phyloP scores from a whole-genome alignment of 23 red algal species.

The Gracilaria caudata region DNA sequence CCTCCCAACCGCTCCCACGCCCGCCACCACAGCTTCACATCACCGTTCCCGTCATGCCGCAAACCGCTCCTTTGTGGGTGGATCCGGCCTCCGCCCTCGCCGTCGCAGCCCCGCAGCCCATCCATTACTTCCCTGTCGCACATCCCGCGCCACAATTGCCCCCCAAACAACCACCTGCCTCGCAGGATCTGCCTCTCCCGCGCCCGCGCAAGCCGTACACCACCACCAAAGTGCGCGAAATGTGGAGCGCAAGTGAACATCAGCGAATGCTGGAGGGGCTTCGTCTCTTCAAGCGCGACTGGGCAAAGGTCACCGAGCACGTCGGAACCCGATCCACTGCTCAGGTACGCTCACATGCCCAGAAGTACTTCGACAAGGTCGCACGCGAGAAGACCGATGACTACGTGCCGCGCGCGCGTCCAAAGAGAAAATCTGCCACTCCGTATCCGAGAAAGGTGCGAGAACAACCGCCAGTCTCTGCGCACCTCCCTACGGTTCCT shows the following conservation, averaged over 20 bases:
- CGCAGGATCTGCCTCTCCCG: constrained; percentile 12
- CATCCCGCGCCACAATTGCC: constrained; percentile 9
- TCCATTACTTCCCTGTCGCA: constrained; percentile 29
- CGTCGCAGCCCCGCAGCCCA: constrained; percentile 8
- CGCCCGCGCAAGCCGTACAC: constrained; percentile 91
- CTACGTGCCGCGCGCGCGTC: constrained; percentile 76
- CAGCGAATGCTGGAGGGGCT: constrained; percentile 87
- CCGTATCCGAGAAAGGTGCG: constrained; percentile 70
- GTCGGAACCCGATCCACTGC: constrained; percentile 81
- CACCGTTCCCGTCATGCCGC: constrained; percentile 20
- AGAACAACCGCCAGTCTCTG: neutral
- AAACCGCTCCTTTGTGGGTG: constrained; percentile 15
- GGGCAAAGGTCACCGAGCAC: constrained; percentile 78
- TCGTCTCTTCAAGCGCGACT: constrained; percentile 78
- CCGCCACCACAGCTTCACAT: constrained; percentile 1
- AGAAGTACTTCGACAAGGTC: constrained; percentile 92
- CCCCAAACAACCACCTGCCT: neutral
- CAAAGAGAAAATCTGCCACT: constrained; percentile 74
- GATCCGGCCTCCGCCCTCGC: constrained; percentile 26
- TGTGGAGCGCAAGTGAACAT: constrained; percentile 84
- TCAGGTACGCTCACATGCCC: constrained; percentile 89
- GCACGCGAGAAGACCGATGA: constrained; percentile 82
- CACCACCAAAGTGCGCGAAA: constrained; percentile 85
- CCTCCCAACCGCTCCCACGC: constrained; percentile 12
- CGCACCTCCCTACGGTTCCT: neutral